Evolutionary conservation across 2,329 filamentous ascomycete genomes (phyloP).

Genomic region (Ophiostoma sp.): DNA sequence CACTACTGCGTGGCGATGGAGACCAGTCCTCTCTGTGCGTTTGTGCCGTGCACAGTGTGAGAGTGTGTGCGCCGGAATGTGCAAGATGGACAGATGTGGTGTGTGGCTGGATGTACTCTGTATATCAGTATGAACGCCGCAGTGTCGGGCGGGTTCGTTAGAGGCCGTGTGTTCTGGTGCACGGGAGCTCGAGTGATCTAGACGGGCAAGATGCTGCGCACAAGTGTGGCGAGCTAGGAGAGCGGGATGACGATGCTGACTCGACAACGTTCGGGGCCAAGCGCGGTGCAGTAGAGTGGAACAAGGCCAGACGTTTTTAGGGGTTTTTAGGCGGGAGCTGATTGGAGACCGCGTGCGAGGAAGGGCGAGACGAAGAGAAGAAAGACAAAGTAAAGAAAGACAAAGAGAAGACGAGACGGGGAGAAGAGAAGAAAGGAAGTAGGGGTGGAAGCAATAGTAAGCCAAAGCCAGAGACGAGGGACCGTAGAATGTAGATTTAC

Average conservation of each 20-base stretch:
- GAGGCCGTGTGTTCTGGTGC: too few relatives aligned
- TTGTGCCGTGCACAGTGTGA: neutral
- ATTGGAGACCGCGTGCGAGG: neutral
- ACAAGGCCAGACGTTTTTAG: too few relatives aligned
- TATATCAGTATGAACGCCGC: too few relatives aligned
- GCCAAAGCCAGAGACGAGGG: neutral
- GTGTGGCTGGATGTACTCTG: neutral
- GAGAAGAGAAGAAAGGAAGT: neutral
- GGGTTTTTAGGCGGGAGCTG: too few relatives aligned
- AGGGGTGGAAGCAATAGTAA: too few relatives aligned
- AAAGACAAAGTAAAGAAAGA: neutral
- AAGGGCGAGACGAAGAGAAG: neutral
- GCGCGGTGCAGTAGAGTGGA: too few relatives aligned
- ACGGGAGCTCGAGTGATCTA: too few relatives aligned
- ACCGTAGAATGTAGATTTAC: neutral
- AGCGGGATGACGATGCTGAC: too few relatives aligned
- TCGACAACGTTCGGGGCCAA: too few relatives aligned
- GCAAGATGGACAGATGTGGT: neutral
- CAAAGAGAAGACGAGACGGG: neutral
- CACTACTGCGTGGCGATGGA: conserved; percentile 12
- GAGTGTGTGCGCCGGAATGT: neutral
- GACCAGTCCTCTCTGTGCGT: neutral
- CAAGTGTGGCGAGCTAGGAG: too few relatives aligned
- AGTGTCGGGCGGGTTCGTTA: too few relatives aligned
- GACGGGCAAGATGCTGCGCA: too few relatives aligned